Base-by-base conservation (phyloP, 2,329 filamentous ascomycete species). In the Myrmaecium sp. region DNA sequence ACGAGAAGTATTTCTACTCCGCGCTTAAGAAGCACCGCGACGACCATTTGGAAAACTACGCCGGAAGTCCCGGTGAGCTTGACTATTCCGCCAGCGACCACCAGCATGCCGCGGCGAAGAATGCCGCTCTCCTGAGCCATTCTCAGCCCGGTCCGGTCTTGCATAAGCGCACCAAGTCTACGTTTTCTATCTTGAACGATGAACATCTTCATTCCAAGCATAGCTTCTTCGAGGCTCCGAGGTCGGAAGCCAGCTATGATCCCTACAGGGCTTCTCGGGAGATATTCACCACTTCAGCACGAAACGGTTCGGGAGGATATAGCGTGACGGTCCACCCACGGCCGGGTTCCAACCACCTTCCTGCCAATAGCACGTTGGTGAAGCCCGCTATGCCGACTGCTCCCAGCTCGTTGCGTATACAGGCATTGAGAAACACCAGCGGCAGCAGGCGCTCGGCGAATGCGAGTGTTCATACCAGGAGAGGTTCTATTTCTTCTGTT, bases 1-100 rank as follows among this genome's bases (percentile, higher is more conserved):
- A 93, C 29, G 83, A 94, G 46, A 92, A 93, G 44, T 66, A 86
- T 37, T 94, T 95, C 51, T 98, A 95, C 51, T 77, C 73, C 52
- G 66, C 91, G 12, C 64, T 98, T 5, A 55, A 76, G 36, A 77
- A 75, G 47, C 91, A 93, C 47, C 69, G 80, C 23, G 74, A 92
- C 36, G 73, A 81, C 34, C 75, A 89, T 38, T 53, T 92, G 2
- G 84, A 95, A 46, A 80, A 93, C 43, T 95, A 89, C 44, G 55
- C 62, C 29, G 76, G 76, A 32, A 72, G 74, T 16, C 68, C 78
- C 13, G 58, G 57, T 28, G 45, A 47, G 17, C 49, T 94, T 29
- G 69, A 69, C n/a, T 78, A 89, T 44, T 93, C 86, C 1, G 67
- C 75, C 30, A 93, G 83, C 50, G 86, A 95, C 43, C 89, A 91